phyloP scores from a whole-genome alignment of 345 rosid species.

The Abelmoschus esculentus region DNA sequence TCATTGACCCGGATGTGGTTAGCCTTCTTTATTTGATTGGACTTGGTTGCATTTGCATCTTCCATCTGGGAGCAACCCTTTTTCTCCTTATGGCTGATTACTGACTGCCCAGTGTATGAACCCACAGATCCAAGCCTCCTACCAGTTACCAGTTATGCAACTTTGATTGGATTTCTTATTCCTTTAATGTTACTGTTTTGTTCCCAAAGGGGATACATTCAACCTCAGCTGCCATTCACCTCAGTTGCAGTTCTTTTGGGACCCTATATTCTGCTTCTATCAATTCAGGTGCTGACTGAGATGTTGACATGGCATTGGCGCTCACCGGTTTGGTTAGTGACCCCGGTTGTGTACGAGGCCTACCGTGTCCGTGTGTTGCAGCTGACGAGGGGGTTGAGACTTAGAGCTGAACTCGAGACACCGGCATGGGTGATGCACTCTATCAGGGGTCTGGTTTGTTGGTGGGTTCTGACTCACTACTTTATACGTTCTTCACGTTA shows the following conservation, averaged over 20 bases:
- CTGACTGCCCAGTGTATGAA: slow-evolving; percentile 51
- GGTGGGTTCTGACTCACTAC: no score
- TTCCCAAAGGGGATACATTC: slow-evolving; percentile 56
- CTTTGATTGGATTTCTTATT: slow-evolving; percentile 43
- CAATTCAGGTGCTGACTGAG: slow-evolving; percentile 71
- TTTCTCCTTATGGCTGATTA: slow-evolving; percentile 87
- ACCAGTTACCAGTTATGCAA: slow-evolving; percentile 72
- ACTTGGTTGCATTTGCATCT: slow-evolving; percentile 74
- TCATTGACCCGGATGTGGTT: slow-evolving; percentile 67
- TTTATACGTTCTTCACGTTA: no score
- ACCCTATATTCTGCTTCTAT: slow-evolving; percentile 72
- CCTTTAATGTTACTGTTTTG: slow-evolving; percentile 49
- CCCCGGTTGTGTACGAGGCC: slow-evolving; percentile 79
- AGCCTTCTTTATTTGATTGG: slow-evolving; percentile 83
- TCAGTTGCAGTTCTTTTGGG: slow-evolving; percentile 59
- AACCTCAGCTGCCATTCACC: slow-evolving; percentile 55
- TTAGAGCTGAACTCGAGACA: slow-evolving; percentile 57
- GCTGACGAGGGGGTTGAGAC: slow-evolving; percentile 76
- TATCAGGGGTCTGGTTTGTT: slow-evolving; percentile 70
- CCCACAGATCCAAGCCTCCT: slow-evolving; percentile 18
- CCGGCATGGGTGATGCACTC: slow-evolving; percentile 76
- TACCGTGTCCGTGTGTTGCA: slow-evolving; percentile 76
- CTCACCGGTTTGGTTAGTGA: slow-evolving; percentile 86
- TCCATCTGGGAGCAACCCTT: slow-evolving; percentile 81
- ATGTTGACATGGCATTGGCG: slow-evolving; percentile 85